A percentile compares a stretch with the other conserved stretches of the same genome.
These are phyloP conservation scores for Microdochium trichocladiopsis DNA, from an alignment of 2,329 filamentous ascomycete species.

Conservation along the genomic window DNA sequence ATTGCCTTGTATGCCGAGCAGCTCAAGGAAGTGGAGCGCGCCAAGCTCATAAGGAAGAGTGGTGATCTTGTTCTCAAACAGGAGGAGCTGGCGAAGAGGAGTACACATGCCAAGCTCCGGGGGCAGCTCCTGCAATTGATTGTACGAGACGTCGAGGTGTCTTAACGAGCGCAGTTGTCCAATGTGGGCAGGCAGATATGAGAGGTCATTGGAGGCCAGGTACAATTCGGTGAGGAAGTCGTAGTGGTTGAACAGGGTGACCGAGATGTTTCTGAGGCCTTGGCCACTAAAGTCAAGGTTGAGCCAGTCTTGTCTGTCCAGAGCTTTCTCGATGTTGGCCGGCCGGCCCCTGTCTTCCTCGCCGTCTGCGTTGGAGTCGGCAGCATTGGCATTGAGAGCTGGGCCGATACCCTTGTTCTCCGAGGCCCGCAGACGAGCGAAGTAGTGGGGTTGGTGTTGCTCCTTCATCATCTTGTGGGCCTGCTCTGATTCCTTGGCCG, in stretches of 20 bases:
- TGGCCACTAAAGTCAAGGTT: constrained; percentile 96
- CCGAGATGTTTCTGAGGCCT: constrained; percentile 75
- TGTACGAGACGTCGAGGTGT: constrained; percentile 82
- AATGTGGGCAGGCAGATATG: constrained; percentile 70
- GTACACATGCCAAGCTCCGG: constrained; percentile 96
- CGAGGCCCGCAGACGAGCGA: constrained; percentile 63
- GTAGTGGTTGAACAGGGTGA: constrained; percentile 72
- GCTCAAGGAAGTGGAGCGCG: constrained; percentile 79
- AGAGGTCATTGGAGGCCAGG: constrained; percentile 87
- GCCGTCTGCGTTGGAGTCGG: constrained; percentile 45
- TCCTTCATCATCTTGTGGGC: constrained; percentile 65
- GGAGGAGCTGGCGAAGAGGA: constrained; percentile 73
- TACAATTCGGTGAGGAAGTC: constrained; percentile 87
- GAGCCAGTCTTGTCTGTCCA: constrained; percentile 78
- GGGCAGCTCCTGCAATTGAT: constrained; percentile 75
- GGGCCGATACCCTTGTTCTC: constrained; percentile 62
- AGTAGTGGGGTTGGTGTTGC: constrained; percentile 60
- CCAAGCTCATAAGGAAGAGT: constrained; percentile 81
- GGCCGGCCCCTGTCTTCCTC: constrained; percentile 51
- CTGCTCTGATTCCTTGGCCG: constrained; percentile 71
- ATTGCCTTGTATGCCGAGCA: constrained; percentile 89
- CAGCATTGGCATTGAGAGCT: constrained; percentile 37
- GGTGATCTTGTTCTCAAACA: constrained; percentile 87
- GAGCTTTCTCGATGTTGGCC: constrained; percentile 58
- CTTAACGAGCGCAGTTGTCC: constrained; percentile 75